These are phyloP conservation scores for Trichothecium roseum DNA, from an alignment of 2,329 filamentous ascomycete species.

Conservation along the genomic window DNA sequence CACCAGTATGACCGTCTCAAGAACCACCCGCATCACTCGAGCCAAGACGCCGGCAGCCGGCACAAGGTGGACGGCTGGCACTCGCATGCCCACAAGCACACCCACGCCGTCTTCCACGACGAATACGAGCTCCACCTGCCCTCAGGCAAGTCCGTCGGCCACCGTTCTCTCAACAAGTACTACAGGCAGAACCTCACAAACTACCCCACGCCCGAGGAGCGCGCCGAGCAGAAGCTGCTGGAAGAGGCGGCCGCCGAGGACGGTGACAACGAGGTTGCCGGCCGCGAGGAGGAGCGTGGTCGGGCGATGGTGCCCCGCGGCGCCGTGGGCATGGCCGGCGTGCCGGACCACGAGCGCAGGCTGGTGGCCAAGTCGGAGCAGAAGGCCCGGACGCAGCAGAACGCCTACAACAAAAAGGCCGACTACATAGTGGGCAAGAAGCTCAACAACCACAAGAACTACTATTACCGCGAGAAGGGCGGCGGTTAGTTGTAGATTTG, in stretches of 20 bases:
- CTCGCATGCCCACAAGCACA: constrained; percentile 67
- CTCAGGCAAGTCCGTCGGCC: constrained; percentile 78
- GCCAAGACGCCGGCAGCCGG: constrained; percentile 59
- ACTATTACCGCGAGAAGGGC: constrained; percentile 39
- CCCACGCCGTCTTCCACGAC: constrained; percentile 73
- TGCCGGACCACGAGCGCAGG: constrained; percentile 64
- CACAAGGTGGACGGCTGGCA: constrained; percentile 70
- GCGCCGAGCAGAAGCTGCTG: constrained; percentile 42
- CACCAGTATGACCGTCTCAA: constrained; percentile 63
- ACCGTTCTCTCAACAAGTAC: constrained; percentile 78
- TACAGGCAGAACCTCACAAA: constrained; percentile 86
- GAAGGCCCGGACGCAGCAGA: constrained; percentile 55
- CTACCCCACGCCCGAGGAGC: constrained; percentile 71
- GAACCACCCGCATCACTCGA: constrained; percentile 67
- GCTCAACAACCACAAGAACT: constrained; percentile 61
- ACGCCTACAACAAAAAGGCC: constrained; percentile 50
- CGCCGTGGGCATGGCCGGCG: constrained; percentile 69
- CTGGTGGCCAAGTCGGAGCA: constrained; percentile 58
- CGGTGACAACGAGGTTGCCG: constrained; percentile 20
- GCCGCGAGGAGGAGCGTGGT: constrained; percentile 29
- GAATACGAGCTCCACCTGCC: constrained; percentile 92
- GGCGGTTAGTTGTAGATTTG: constrained; percentile 25
- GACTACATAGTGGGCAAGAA: constrained; percentile 63
- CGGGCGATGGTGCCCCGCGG: constrained; percentile 54
- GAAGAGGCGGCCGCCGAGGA: constrained; percentile 17